Evolutionary conservation across 257 asterid genomes (phyloP), one percentile per base, ranked within the genome.

Genomic region (Ilex asprella): DNA sequence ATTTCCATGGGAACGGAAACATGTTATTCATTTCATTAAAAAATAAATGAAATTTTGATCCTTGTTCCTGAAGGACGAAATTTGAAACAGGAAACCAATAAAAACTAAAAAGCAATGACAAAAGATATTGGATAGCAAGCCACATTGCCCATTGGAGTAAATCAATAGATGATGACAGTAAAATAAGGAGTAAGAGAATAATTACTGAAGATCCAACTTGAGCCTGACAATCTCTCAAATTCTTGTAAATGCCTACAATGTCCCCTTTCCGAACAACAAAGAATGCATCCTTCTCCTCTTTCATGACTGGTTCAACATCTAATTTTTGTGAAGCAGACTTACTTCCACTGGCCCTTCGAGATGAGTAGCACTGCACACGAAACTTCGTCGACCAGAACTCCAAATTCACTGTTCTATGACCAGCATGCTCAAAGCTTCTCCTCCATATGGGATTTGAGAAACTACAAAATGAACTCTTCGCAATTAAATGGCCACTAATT

Each of bases 161-260:
- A 35, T 35, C 41, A 35, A 35, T 35, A 35, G 41, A 35, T 52
- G 41, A 35, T 52, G 58, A 70, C 54, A 62, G 21, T 31, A 53
- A 65, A 63, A 58, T 58, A 30, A 16, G 68, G 73, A 70, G 39
- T 49, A 63, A n/a, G 60, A 59, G 10, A 15, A 49, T 16, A 55
- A 77, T 80, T 88, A 91, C 98, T 84, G 98, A 91, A 59, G 88
- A 72, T 75, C 96, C 98, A 58, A 86, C 98, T 91, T 91, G 98
- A 62, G 87, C 85, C 80, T 91, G 98, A 64, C 96, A 91, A 71
- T 91, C 98, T 70, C 88, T 88, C 70, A 91, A 80, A 76, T 88
- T 88, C 80, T 86, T 91, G 84, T 86, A 91, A 31, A 91, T 83
- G 61, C 98, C 98, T 52, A 88, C 82, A 59, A 88, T 73, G 71